These are phyloP conservation scores for Thalassia testudinum DNA, from an alignment of 116 monocot species.

Conservation along the genomic window DNA sequence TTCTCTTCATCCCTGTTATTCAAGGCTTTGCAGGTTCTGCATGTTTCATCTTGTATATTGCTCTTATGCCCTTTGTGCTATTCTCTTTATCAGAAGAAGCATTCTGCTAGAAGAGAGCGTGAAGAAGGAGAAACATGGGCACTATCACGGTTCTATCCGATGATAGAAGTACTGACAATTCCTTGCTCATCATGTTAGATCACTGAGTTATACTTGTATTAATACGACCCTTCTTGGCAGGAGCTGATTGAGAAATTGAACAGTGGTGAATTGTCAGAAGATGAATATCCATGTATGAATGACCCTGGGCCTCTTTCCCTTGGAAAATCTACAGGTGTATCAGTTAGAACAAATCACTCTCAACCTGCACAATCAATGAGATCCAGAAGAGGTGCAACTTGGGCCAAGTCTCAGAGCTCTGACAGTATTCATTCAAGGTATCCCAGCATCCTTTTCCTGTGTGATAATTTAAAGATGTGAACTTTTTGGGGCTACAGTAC, in stretches of 20 bases:
- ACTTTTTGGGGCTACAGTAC: too few relatives aligned
- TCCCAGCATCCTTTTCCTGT: too few relatives aligned
- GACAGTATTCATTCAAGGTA: conserved; percentile 92
- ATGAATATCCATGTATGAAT: conserved; percentile 77
- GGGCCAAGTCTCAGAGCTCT: conserved; percentile 63
- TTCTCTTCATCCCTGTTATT: not conserved
- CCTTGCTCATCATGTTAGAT: not conserved
- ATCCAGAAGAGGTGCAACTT: conserved; percentile 71
- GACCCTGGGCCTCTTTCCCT: conserved; percentile 40
- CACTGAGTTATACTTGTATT: not conserved
- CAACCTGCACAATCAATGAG: conserved; percentile 58
- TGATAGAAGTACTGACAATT: conserved; percentile 57
- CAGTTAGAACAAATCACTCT: conserved; percentile 15
- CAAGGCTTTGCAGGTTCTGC: too few relatives aligned
- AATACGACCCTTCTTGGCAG: conserved; percentile 15
- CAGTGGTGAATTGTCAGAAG: conserved; percentile 60
- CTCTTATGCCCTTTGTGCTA: not conserved
- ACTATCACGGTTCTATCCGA: conserved; percentile 77
- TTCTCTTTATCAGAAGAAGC: conserved; percentile 55
- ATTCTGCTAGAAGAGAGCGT: conserved; percentile 66
- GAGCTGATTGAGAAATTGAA: conserved; percentile 77
- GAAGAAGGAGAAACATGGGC: conserved; percentile 71
- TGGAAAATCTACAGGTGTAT: conserved; percentile 9
- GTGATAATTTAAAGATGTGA: too few relatives aligned
- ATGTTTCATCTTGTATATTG: too few relatives aligned